Evolutionary conservation across 257 asterid species (phyloP).

Genomic region (Prunella vulgaris): DNA sequence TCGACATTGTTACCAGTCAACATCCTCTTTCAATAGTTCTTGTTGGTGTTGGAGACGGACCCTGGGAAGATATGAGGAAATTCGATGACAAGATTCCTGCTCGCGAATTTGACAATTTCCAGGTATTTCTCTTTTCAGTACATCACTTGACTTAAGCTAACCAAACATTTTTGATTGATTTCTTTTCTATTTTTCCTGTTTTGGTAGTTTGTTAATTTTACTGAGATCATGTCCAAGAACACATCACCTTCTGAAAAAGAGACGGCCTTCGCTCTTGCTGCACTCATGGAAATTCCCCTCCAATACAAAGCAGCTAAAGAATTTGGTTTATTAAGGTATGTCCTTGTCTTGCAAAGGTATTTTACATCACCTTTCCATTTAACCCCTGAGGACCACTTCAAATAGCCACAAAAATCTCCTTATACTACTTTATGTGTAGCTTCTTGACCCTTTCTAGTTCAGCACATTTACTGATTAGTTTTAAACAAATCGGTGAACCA

Average conservation of each 20-base stretch:
- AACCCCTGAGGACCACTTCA: neutral
- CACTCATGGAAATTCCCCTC: constrained; percentile 81
- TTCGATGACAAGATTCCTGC: constrained; percentile 80
- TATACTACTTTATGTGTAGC: neutral
- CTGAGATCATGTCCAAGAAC: constrained; percentile 51
- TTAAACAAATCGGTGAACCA: neutral
- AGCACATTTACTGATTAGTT: neutral
- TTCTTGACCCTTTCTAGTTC: neutral
- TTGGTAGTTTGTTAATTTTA: constrained; percentile 77
- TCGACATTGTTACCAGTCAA: constrained; percentile 33
- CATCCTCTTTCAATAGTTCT: constrained; percentile 80
- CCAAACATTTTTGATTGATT: constrained; percentile 4
- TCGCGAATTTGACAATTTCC: constrained; percentile 74
- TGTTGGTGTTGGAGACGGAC: constrained; percentile 92
- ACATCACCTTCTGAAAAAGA: constrained; percentile 48
- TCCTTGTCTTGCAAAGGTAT: neutral
- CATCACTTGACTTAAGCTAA: neutral
- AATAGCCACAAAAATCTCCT: neutral
- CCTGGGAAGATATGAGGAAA: constrained; percentile 85
- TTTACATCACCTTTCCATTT: neutral
- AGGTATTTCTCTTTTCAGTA: constrained; percentile 33
- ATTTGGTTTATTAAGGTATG: constrained; percentile 61
- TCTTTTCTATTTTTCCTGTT: neutral
- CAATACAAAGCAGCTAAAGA: constrained; percentile 70
- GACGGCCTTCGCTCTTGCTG: constrained; percentile 85